Base-by-base conservation (phyloP, 2,329 filamentous ascomycete species). In the Truncatella angustata region DNA sequence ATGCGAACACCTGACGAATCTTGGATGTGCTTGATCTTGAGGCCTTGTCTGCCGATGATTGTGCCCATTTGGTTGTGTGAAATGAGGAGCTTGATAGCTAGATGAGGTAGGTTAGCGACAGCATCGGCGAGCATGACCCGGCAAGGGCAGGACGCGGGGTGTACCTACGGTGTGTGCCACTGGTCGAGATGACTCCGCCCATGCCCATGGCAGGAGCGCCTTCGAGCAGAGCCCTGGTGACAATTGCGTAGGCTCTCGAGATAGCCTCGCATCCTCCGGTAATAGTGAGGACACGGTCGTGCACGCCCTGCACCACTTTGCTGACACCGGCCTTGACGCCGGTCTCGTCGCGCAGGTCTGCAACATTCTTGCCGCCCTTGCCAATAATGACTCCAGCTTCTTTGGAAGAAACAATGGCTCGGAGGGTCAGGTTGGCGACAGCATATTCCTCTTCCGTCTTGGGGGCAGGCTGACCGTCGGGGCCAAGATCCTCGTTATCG, bases 11-110 rank as follows among this genome's bases (percentile, higher is more conserved):
- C 92, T 4, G 94, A 97, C 26, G 86, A 87, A 70, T 99, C 94
- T 71, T 99, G 94, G 62, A 99, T 99, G 70, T 97, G 90, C 82
- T 99, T 99, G 80, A 99, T 99, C 80, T 97, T 99, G 61, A 97
- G 81, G 54, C 94, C 94, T 71, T 95, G 90, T 60, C 91, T 86
- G 64, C 94, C 94, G 68, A 99, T 99, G 75, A 99, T 97, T 65
- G 94, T 99, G 57, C 94, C 94, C 94, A 99, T 99, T 75, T 99
- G 94, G 72, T 97, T 97, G 78, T 99, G 93, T 30, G 94, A 99
- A 72, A 99, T 97, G 69, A 99, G 87, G 28, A 99, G 86, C 68
- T 96, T 96, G 71, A 99, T 90, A 56, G 94, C 94, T 99, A 61
- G 20, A 24, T 23, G 11, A 47, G 20, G 42, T 7, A 14, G 18